Conservation (phyloP, 2,329 filamentous ascomycete genomes). For the Endocalyx cinctus region DNA sequence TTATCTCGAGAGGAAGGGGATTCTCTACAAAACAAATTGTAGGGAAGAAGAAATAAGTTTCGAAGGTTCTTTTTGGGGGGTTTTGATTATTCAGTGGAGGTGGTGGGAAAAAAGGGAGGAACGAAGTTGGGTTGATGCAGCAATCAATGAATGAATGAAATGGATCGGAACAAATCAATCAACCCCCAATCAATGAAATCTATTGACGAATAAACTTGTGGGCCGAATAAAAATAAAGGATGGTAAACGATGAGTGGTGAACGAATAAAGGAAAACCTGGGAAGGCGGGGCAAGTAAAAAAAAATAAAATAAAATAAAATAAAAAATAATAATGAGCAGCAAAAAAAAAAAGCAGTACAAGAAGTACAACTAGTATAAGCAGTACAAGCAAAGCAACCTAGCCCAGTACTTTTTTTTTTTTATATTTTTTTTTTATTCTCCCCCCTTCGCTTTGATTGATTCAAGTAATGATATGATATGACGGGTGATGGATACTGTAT, state of each 20-base stretch:
- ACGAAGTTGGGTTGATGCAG: conserved; percentile 21
- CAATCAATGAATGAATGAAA: conserved; percentile 14
- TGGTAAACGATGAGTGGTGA: too few species aligned
- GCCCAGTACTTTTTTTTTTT: too few species aligned
- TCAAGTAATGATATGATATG: too few species aligned
- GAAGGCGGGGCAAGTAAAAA: conserved; percentile 4
- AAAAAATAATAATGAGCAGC: too few species aligned
- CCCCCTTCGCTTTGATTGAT: too few species aligned
- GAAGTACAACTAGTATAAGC: too few species aligned
- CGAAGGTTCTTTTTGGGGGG: conserved; percentile 7
- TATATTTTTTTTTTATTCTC: too few species aligned
- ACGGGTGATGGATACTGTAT: too few species aligned
- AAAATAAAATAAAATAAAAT: neutral
- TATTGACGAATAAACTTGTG: conserved; percentile 23
- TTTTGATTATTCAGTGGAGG: conserved; percentile 23
- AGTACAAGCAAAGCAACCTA: too few species aligned
- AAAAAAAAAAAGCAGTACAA: too few species aligned
- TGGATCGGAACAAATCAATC: conserved; percentile 3
- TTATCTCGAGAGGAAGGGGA: neutral
- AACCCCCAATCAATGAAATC: neutral
- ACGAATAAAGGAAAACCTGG: too few species aligned
- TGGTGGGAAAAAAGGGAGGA: conserved; percentile 24
- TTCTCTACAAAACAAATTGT: conserved; percentile 5
- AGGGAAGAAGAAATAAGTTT: conserved; percentile 15
- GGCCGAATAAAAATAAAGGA: conserved; percentile 24